phyloP scores from a whole-genome alignment of 768 basidiomycete species.

The Suillus occidentalis region DNA sequence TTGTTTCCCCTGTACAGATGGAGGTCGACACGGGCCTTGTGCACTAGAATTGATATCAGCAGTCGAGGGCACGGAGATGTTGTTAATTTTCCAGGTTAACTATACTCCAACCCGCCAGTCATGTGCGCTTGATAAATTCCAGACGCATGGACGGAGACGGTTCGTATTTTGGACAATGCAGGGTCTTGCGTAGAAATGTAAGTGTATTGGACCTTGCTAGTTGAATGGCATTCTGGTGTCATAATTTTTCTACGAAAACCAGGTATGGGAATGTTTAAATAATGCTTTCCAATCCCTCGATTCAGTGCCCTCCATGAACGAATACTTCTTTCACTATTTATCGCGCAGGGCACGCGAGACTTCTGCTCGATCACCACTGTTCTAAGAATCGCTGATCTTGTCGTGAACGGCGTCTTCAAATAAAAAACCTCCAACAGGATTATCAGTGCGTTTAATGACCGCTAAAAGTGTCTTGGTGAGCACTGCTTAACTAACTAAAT shows the following conservation, averaged over 20 bases:
- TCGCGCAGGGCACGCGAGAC: background rate
- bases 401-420: background rate
- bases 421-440: background rate
- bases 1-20: background rate
- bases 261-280: background rate
- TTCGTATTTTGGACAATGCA: background rate
- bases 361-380: background rate
- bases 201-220: background rate
- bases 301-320: background rate
- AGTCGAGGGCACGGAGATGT: background rate
- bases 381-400: background rate
- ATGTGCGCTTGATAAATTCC: background rate
- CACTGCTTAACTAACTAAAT: background rate
- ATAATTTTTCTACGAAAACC: background rate
- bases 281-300: slow-evolving; percentile 1
- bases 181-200: background rate
- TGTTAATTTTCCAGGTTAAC: background rate
- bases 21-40: background rate
- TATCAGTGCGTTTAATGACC: background rate
- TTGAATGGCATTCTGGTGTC: no score
- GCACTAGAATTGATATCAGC: background rate
- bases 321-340: background rate
- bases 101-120: background rate
- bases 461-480: background rate
- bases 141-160: background rate